Conservation (phyloP, 2,329 filamentous ascomycete genomes). For the Aspergillus latus region DNA sequence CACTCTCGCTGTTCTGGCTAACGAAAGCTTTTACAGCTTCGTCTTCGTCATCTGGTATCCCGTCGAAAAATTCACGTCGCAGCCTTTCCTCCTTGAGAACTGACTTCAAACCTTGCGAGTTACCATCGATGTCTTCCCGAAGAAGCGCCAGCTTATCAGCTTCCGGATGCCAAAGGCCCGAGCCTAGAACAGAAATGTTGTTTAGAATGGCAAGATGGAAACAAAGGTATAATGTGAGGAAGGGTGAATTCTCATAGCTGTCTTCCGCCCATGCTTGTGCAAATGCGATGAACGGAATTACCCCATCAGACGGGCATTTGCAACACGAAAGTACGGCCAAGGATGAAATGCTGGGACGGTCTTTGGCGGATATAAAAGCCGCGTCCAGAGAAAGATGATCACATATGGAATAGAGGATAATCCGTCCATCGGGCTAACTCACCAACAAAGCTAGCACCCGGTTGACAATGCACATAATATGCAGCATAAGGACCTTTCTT, state of each 20-base stretch:
- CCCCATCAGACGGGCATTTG: background rate
- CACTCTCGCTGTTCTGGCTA: conserved; percentile 67
- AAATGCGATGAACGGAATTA: background rate
- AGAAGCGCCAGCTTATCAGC: conserved; percentile 64
- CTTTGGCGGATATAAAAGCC: background rate
- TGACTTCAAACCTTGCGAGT: conserved; percentile 67
- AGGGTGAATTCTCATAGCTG: background rate
- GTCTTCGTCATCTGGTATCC: conserved; percentile 54
- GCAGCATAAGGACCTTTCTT: conserved; percentile 83
- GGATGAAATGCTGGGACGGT: background rate
- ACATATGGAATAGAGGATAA: background rate
- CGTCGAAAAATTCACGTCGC: conserved; percentile 64
- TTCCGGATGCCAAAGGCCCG: conserved; percentile 80
- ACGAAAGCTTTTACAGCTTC: conserved; percentile 69
- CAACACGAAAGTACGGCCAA: background rate
- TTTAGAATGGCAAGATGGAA: conserved; percentile 8
- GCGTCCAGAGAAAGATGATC: background rate
- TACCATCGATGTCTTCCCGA: conserved; percentile 72
- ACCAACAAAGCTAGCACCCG: conserved; percentile 70
- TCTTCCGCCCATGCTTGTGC: background rate
- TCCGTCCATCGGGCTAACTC: conserved; percentile 35
- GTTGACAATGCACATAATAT: conserved; percentile 84
- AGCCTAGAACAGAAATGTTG: conserved; percentile 50
- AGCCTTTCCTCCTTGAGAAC: conserved; percentile 63
- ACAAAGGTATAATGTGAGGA: background rate